phyloP scores from a whole-genome alignment of 768 basidiomycete genomes.

The Pisolithus marmoratus region DNA sequence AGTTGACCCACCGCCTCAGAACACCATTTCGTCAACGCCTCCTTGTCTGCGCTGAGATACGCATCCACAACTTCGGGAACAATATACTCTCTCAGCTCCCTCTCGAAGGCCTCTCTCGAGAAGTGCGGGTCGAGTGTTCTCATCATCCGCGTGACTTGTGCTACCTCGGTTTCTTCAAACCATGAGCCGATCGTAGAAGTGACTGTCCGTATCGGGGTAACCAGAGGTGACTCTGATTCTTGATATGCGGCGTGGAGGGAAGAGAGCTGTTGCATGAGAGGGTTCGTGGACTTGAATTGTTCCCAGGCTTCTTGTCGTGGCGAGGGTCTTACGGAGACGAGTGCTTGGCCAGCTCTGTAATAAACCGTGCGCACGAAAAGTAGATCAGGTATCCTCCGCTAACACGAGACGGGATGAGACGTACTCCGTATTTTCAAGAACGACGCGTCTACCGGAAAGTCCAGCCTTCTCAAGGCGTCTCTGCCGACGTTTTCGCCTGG shows the following conservation, averaged over 20 bases:
- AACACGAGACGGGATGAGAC: slow-evolving; percentile 22
- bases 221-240: slow-evolving; percentile 89
- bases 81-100: slow-evolving; percentile 93
- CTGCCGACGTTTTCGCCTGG: slow-evolving; percentile 74
- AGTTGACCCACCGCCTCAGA: slow-evolving; percentile 77
- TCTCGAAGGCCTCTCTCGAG: slow-evolving; percentile 78
- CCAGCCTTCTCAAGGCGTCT: slow-evolving; percentile 82
- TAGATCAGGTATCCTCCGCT: too few species aligned
- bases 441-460: slow-evolving; percentile 42
- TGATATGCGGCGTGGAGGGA: slow-evolving; percentile 69
- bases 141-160: slow-evolving; percentile 88
- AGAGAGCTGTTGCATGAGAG: slow-evolving; percentile 57
- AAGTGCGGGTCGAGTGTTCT: slow-evolving; percentile 85
- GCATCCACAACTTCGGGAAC: slow-evolving; percentile 97
- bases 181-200: slow-evolving; percentile 82
- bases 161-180: slow-evolving; percentile 98
- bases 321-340: slow-evolving; percentile 81
- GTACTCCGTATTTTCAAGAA: slow-evolving; percentile 77
- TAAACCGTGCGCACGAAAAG: too few species aligned
- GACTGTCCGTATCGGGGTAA: slow-evolving; percentile 74
- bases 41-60: slow-evolving; percentile 85
- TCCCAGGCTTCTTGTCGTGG: slow-evolving; percentile 79
- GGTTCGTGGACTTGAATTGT: slow-evolving; percentile 70
- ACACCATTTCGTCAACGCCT: slow-evolving; percentile 85
- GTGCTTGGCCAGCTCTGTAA: slow-evolving; percentile 73